A percentile compares a stretch with the other conserved stretches of the same genome.
phyloP scores from a whole-genome alignment of 2,329 filamentous ascomycete species.

The Lachnellula hyalina region DNA sequence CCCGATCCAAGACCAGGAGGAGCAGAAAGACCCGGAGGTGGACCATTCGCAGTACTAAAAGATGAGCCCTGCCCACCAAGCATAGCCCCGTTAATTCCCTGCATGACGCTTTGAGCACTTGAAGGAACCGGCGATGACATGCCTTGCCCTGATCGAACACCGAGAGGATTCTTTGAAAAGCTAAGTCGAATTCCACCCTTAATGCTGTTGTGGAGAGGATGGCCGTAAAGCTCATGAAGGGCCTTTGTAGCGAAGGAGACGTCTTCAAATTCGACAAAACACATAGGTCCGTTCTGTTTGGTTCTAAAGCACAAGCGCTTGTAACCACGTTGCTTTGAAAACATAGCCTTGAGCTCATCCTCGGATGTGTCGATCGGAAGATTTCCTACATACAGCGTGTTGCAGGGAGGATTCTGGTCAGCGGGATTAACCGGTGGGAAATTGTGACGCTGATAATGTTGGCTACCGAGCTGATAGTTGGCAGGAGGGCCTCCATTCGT shows the following conservation, averaged over 20 bases:
- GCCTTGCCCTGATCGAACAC: conserved; percentile 73
- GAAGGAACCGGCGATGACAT: conserved; percentile 33
- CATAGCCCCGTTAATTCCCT: conserved; percentile 55
- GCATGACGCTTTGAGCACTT: conserved; percentile 40
- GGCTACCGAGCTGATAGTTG: conserved; percentile 50
- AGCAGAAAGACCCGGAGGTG: conserved; percentile 73
- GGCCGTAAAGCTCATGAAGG: conserved; percentile 82
- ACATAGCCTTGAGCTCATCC: conserved; percentile 90
- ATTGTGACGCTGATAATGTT: conserved; percentile 57
- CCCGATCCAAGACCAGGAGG: conserved; percentile 63
- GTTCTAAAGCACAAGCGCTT: conserved; percentile 92
- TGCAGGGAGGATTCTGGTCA: conserved; percentile 95
- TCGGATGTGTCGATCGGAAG: conserved; percentile 88
- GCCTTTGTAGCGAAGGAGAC: conserved; percentile 88
- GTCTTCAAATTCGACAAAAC: conserved; percentile 97
- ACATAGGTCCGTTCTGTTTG: conserved; percentile 95
- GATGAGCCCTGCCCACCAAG: conserved; percentile 30
- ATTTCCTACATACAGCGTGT: conserved; percentile 97
- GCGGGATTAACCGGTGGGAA: conserved; percentile 88
- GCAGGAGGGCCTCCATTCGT: conserved; percentile 38
- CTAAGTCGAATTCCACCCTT: conserved; percentile 93
- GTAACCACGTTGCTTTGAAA: conserved; percentile 89
- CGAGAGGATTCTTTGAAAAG: conserved; percentile 95
- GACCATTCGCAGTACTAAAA: conserved; percentile 47
- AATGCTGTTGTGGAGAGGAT: conserved; percentile 80